phyloP scores from a whole-genome alignment of 768 basidiomycete genomes.

The Scleroderma citrinum region DNA sequence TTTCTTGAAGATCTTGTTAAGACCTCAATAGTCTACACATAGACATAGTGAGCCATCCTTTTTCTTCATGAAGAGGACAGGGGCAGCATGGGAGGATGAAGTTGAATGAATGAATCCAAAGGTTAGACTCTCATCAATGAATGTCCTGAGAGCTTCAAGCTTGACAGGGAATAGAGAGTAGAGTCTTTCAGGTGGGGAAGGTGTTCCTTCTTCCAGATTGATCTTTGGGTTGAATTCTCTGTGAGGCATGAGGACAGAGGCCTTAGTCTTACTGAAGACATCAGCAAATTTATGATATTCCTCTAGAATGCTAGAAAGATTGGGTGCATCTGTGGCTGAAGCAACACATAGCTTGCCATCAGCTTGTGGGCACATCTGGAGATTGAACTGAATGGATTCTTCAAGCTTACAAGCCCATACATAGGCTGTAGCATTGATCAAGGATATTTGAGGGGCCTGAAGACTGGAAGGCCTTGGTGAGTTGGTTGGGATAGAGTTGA shows the following conservation, averaged over 20 bases:
- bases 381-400: too few species aligned
- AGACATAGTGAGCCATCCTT: constrained; percentile 18
- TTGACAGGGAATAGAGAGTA: constrained; percentile 32
- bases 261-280: too few species aligned
- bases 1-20: constrained; percentile 23
- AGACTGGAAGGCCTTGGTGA: too few species aligned
- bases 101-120: background rate
- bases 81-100: background rate
- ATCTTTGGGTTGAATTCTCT: constrained; percentile 32
- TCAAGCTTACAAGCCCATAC: too few species aligned
- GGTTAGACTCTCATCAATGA: constrained; percentile 30
- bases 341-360: too few species aligned
- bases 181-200: constrained; percentile 24
- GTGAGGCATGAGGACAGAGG: background rate
- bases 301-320: too few species aligned
- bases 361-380: too few species aligned
- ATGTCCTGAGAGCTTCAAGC: constrained; percentile 28
- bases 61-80: constrained; percentile 12
- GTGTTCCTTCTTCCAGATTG: constrained; percentile 24
- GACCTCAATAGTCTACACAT: constrained; percentile 26
- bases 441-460: too few species aligned
- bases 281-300: too few species aligned
- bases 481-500: too few species aligned
- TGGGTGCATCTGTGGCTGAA: too few species aligned
- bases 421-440: too few species aligned